Evolutionary conservation across 2,329 filamentous ascomycete species (phyloP), one percentile per base, ranked within the genome.

Genomic region (Aureobasidium musti): DNA sequence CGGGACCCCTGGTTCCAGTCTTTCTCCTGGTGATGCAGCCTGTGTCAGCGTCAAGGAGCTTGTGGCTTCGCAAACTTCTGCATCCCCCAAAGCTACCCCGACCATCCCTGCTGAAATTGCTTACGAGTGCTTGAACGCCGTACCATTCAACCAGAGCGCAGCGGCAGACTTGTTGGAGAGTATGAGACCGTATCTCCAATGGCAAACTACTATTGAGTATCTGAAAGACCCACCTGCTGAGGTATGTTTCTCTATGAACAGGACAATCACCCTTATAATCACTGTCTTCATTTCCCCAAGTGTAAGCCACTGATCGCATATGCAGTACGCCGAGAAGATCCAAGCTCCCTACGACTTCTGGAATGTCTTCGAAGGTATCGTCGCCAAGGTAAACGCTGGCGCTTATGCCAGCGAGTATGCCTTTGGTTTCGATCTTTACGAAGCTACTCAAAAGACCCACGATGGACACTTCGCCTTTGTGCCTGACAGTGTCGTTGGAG

Each of bases 391-490:
- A 1, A 71, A 73, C n/a, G 70, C 69, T 61, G 76, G 72, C 41
- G 65, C 68, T 8, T 82, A 80, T 66, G 69, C 69, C 13, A 80
- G 77, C 43, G 80, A 82, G 65, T 81, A 78, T 59, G 75, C 77
- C 21, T 82, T 82, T 68, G 80, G 80, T 11, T 79, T 74, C 69
- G 83, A 84, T 33, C 77, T 91, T 2, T 83, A 84, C 66, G 75
- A 80, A 41, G 75, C 85, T 8, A 79, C 87, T 41, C 79, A 80
- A 28, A 79, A 79, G 1, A 83, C 85, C 3, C 86, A 90, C 70
- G 88, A 91, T 72, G 86, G 87, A 1, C 89, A 91, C 72, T 87
- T 89, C 60, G 77, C 79, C 1, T 87, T 82, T 71, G 76, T 81
- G 17, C 83, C 84, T 2, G 83, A 86, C 69, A 77, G 82, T 5